A percentile compares a stretch with the other conserved stretches of the same genome.
These are phyloP conservation scores for Schwanniomyces etchellsii DNA, from an alignment of 1,139 yeast species.

Conservation along the genomic window DNA sequence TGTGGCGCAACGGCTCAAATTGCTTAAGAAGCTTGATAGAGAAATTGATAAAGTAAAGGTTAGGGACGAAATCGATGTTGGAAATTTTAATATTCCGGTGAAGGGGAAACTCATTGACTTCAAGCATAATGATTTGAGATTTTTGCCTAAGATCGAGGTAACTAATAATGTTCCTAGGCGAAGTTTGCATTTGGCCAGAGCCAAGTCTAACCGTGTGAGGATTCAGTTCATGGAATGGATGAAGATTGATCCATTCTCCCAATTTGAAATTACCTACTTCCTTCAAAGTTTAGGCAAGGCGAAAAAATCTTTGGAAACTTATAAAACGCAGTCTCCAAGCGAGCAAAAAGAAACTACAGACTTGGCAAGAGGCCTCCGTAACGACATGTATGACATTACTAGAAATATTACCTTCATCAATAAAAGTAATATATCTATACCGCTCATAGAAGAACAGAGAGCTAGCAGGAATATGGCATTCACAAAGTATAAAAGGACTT, in stretches of 20 bases:
- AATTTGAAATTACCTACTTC: conserved; percentile 24
- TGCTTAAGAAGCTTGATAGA: conserved; percentile 2
- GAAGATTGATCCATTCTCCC: conserved; percentile 29
- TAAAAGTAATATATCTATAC: conserved; percentile 4
- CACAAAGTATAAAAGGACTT: conserved; percentile 5
- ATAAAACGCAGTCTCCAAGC: conserved; percentile 7
- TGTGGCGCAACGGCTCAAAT: conserved; percentile 2
- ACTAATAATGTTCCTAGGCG: conserved; percentile 7
- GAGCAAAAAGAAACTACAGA: conserved; percentile 14
- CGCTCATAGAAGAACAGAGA: conserved; percentile 7
- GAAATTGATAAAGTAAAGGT: conserved; percentile 1
- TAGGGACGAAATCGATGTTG: neutral
- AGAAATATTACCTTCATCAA: conserved; percentile 11
- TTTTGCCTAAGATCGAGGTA: conserved; percentile 11
- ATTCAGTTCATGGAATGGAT: conserved; percentile 38
- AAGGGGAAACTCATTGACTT: conserved; percentile 33
- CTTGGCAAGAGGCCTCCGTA: conserved; percentile 12
- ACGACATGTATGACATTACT: conserved; percentile 12
- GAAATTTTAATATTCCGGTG: conserved; percentile 12
- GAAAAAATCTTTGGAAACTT: conserved; percentile 7
- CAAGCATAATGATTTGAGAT: conserved; percentile 30
- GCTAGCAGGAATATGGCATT: conserved; percentile 5
- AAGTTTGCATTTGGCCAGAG: conserved; percentile 11
- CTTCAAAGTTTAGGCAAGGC: conserved; percentile 11
- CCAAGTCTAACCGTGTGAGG: conserved; percentile 14